Percentiles rank a stretch among this genome's conserved stretches.
phyloP scores from a whole-genome alignment of 2,329 filamentous ascomycete genomes.

The Fragosphaeria purpurea region DNA sequence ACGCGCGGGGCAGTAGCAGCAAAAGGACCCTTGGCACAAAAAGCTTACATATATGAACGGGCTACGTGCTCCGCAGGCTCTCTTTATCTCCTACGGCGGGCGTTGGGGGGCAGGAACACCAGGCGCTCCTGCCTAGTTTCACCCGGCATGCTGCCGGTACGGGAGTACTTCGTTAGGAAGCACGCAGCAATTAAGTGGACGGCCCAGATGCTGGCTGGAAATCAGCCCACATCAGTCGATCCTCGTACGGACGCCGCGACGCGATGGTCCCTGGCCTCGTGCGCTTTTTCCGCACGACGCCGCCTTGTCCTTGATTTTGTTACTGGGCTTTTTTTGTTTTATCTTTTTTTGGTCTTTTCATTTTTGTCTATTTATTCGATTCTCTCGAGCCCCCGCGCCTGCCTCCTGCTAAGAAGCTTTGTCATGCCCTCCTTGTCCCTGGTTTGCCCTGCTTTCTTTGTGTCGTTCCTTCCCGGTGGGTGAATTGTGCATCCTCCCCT shows the following conservation, averaged over 20 bases:
- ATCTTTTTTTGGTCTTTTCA: not conserved
- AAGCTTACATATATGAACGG: too few species aligned
- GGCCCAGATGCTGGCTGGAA: slow-evolving; percentile 9
- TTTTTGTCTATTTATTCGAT: not conserved
- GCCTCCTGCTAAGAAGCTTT: not conserved
- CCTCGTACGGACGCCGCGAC: slow-evolving; percentile 11
- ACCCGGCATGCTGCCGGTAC: too few species aligned
- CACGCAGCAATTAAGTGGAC: too few species aligned
- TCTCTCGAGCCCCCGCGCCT: not conserved
- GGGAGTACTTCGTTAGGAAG: too few species aligned
- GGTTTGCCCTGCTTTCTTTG: not conserved
- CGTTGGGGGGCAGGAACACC: too few species aligned
- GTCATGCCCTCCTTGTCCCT: too few species aligned
- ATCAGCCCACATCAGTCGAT: slow-evolving; percentile 19
- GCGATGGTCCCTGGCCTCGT: slow-evolving; percentile 10
- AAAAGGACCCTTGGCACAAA: too few species aligned
- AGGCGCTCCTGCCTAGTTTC: too few species aligned
- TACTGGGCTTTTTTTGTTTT: not conserved
- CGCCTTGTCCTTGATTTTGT: not conserved
- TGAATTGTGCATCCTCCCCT: not conserved
- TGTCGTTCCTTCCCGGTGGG: not conserved
- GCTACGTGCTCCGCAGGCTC: too few species aligned
- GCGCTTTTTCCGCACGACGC: slow-evolving; percentile 1
- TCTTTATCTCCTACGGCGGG: too few species aligned
- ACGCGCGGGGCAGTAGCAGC: too few species aligned